phyloP scores from a whole-genome alignment of 2,329 filamentous ascomycete species.

The Monosporascus sp. region DNA sequence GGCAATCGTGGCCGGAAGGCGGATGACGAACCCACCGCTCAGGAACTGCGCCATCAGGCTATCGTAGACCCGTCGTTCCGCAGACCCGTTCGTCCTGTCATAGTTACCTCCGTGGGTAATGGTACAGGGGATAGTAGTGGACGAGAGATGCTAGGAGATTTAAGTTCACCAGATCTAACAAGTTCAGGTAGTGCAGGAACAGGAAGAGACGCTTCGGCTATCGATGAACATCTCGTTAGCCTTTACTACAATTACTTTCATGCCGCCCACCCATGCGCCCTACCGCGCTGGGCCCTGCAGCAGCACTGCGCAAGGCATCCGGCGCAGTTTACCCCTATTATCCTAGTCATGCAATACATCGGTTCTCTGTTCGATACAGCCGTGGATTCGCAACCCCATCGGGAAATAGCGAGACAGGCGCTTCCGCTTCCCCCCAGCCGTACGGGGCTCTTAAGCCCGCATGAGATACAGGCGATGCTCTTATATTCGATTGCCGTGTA shows the following conservation, averaged over 20 bases:
- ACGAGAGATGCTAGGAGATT: too few species aligned
- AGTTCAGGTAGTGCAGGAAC: neutral
- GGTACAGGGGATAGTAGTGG: too few species aligned
- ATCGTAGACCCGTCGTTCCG: too few species aligned
- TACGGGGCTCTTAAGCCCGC: neutral
- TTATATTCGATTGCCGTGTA: neutral
- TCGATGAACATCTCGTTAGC: neutral
- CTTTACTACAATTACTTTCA: neutral
- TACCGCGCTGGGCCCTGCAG: neutral
- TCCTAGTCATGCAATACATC: neutral
- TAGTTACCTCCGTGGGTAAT: too few species aligned
- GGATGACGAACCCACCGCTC: neutral
- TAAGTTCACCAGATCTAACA: too few species aligned
- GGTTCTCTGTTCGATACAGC: neutral
- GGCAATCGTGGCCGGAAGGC: neutral
- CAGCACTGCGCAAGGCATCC: neutral
- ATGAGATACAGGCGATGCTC: neutral
- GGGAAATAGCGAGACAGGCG: neutral
- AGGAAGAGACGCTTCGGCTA: neutral
- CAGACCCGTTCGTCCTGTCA: too few species aligned
- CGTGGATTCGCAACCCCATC: neutral
- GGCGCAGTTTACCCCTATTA: neutral
- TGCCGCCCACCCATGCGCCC: neutral
- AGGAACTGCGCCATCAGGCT: too few species aligned
- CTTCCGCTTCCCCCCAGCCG: neutral